Base-by-base conservation (phyloP, 805 yeast species). In the Candida germanica region DNA sequence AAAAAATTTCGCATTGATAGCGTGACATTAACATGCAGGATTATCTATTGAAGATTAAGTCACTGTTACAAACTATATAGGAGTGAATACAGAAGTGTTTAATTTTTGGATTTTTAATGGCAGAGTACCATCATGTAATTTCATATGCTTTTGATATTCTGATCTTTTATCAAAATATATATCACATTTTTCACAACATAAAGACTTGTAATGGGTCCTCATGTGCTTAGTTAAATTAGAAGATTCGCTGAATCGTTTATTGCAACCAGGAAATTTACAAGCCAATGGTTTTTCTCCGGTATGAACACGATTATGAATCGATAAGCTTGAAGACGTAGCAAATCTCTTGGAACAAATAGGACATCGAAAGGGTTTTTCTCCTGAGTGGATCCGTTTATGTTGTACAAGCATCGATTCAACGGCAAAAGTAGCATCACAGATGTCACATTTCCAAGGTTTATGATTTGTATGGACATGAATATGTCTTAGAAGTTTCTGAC, bases 201-300 rank as follows among this genome's bases (percentile, higher is more conserved):
- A 35, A 11, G 23, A 23, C 21, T 33, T 35, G 27, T 65, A 61
- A 56, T 91, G 98, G 1, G 80, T 83, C 52, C 75, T 83, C 79
- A 87, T 73, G 57, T 91, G 98, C 51, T 91, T 91, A 14, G 85
- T 80, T 48, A 91, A 66, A 56, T 91, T 93, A 12, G 95, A 83
- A 31, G 91, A 80, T 58, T 93, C 98, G 41, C 91, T 82, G 54
- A 91, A 91, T 36, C 86, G 60, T 56, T 86, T 88, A 12, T 78
- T 81, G 56, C 98, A 91, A 1, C 85, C 82, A 0, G 86, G 87
- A 60, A 75, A 75, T 44, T 79, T 80, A 59, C 98, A 91, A 22
- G 59, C 65, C 46, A 91, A 64, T 3, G 97, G 97, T 57, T 83
- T 87, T 41, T 83, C 91, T 2, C 97, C 97, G 1, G 95, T 84